Conservation (phyloP, 148 eudicot genomes). For the Spergularia marina region DNA sequence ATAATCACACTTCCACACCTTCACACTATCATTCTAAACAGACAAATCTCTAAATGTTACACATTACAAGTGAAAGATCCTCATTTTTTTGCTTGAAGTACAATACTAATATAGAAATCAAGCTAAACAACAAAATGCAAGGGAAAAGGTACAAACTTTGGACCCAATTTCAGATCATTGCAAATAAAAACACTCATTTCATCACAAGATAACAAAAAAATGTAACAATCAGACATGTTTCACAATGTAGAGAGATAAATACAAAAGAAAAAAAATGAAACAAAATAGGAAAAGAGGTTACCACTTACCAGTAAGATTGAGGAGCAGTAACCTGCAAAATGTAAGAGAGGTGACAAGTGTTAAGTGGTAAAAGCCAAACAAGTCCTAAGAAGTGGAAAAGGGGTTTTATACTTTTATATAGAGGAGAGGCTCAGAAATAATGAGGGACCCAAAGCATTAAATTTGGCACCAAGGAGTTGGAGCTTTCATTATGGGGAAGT, state of each 20-base stretch:
- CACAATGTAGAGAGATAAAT: neutral
- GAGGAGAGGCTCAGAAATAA: neutral
- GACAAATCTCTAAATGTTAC: neutral
- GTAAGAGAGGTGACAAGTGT: slow-evolving; percentile 8
- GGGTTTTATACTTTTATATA: neutral
- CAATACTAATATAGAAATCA: neutral
- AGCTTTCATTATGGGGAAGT: slow-evolving; percentile 13
- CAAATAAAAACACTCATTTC: neutral
- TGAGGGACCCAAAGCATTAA: slow-evolving; percentile 1
- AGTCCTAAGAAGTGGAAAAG: neutral
- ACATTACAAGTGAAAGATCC: too few species aligned
- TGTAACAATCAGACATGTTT: neutral
- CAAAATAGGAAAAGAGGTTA: neutral
- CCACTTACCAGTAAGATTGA: slow-evolving; percentile 4
- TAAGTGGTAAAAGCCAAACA: neutral
- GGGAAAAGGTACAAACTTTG: slow-evolving; percentile 2
- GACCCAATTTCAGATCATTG: neutral
- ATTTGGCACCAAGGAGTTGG: slow-evolving; percentile 4
- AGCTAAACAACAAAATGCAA: neutral
- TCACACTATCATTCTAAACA: neutral
- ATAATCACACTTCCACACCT: neutral
- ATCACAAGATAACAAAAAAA: neutral
- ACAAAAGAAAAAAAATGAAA: neutral
- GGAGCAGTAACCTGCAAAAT: neutral
- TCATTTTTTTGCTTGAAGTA: too few species aligned